These are phyloP conservation scores for Pseudogymnoascus sp. DNA, from an alignment of 2,329 filamentous ascomycete genomes.

Conservation along the genomic window DNA sequence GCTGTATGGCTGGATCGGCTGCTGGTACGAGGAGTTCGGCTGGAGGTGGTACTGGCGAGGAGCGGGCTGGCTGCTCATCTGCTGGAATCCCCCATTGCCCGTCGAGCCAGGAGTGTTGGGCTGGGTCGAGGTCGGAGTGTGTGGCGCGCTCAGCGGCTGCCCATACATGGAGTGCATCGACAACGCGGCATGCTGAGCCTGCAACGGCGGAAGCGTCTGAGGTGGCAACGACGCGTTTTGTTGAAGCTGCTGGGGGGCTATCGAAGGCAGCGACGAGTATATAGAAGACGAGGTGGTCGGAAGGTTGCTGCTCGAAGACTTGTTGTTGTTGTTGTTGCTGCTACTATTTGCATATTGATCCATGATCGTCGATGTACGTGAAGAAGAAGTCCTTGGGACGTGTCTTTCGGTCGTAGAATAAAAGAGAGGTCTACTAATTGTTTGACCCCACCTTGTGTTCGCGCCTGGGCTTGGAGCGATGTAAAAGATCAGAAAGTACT, in stretches of 20 bases:
- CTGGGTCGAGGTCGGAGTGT: constrained; percentile 55
- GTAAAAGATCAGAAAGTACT: background rate
- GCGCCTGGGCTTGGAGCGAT: constrained; percentile 8
- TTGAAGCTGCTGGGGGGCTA: constrained; percentile 30
- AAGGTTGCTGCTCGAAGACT: constrained; percentile 12
- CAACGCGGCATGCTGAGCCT: constrained; percentile 38
- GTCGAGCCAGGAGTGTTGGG: constrained; percentile 51
- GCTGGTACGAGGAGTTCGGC: constrained; percentile 19
- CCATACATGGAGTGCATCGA: constrained; percentile 48
- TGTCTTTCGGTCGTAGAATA: background rate
- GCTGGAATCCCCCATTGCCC: constrained; percentile 44
- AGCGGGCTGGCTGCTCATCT: constrained; percentile 36
- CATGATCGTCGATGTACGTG: constrained; percentile 7
- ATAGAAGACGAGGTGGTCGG: constrained; percentile 13
- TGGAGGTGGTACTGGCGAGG: constrained; percentile 20
- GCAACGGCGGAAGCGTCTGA: constrained; percentile 48
- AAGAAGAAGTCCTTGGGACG: constrained; percentile 2
- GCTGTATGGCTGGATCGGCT: constrained; percentile 35
- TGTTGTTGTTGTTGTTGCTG: background rate
- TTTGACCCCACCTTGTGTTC: constrained; percentile 6
- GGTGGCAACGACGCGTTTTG: constrained; percentile 38
- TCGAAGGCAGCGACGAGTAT: constrained; percentile 24
- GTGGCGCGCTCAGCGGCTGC: constrained; percentile 41
- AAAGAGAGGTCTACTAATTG: constrained; percentile 5
- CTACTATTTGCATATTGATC: constrained; percentile 9